phyloP scores from a whole-genome alignment of 345 rosid genomes.

The Salix viminalis region DNA sequence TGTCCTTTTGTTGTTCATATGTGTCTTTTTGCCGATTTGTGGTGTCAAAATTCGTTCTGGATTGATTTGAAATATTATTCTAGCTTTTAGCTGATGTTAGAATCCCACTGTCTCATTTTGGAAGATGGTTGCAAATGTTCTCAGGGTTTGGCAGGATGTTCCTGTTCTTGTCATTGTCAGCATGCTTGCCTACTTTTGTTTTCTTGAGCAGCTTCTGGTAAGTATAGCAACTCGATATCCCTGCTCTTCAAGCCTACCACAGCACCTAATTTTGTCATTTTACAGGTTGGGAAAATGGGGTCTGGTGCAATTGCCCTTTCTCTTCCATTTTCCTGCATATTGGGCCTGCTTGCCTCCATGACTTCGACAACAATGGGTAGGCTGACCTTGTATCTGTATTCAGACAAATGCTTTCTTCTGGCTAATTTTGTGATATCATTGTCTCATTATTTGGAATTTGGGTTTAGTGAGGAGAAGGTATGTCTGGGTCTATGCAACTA shows the following conservation, averaged over 20 bases:
- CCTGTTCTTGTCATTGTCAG: slow-evolving; percentile 85
- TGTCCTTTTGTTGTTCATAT: neutral
- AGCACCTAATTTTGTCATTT: slow-evolving; percentile 8
- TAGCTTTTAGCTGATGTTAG: neutral
- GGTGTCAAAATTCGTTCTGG: neutral
- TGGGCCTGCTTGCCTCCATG: slow-evolving; percentile 95
- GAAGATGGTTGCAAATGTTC: slow-evolving; percentile 6
- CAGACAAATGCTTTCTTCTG: neutral
- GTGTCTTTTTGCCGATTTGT: neutral
- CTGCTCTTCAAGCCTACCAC: neutral
- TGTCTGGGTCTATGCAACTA: slow-evolving; percentile 67
- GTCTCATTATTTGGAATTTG: slow-evolving; percentile 8
- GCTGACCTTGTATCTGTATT: slow-evolving; percentile 6
- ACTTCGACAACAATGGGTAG: slow-evolving; percentile 90
- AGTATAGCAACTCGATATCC: slow-evolving; percentile 14
- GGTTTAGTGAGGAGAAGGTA: slow-evolving; percentile 53
- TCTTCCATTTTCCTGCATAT: slow-evolving; percentile 87
- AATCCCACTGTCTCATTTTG: neutral
- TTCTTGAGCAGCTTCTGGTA: slow-evolving; percentile 94
- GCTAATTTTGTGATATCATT: neutral
- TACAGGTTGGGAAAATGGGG: slow-evolving; percentile 64
- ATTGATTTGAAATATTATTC: neutral
- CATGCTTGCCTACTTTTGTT: slow-evolving; percentile 98
- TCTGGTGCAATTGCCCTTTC: slow-evolving; percentile 88
- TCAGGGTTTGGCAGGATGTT: slow-evolving; percentile 96